These are phyloP conservation scores for Panicum virgatum DNA, from an alignment of 202 grass and related monocot species.

Conservation along the genomic window DNA sequence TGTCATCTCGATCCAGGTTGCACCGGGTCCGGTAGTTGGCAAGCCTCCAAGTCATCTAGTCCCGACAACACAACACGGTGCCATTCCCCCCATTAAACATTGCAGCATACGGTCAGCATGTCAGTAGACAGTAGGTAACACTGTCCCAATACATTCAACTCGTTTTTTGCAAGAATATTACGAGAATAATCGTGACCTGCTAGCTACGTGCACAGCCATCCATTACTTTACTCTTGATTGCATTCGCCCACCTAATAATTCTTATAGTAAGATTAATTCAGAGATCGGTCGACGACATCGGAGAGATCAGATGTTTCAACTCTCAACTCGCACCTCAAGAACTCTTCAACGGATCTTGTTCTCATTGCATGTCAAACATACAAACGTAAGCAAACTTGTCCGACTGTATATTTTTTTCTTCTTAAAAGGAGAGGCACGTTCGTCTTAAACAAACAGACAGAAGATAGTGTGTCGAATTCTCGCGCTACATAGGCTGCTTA, in stretches of 20 bases:
- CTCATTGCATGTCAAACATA: neutral
- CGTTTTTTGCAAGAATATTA: conserved; percentile 9
- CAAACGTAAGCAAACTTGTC: conserved; percentile 1
- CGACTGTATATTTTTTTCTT: neutral
- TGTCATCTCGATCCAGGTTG: neutral
- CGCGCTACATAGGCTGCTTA: neutral
- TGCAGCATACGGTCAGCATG: neutral
- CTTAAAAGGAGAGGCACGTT: neutral
- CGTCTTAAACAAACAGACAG: neutral
- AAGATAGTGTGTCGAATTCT: neutral
- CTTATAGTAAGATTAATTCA: neutral
- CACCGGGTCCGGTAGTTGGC: conserved; percentile 1
- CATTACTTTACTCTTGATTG: conserved; percentile 26
- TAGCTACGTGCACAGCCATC: neutral
- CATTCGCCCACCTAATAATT: conserved; percentile 13
- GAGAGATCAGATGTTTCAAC: neutral
- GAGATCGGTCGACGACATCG: neutral
- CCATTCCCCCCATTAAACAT: conserved; percentile 16
- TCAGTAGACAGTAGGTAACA: neutral
- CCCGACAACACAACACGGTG: neutral
- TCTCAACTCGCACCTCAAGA: neutral
- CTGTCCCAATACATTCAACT: neutral
- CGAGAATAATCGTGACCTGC: neutral
- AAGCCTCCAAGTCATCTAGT: neutral
- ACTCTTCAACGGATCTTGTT: conserved; percentile 24